Percentiles rank a stretch among this genome's conserved stretches.
These are phyloP conservation scores for Blastocystis sp. DNA, from an alignment of 352 stramenopile species.

Conservation along the genomic window DNA sequence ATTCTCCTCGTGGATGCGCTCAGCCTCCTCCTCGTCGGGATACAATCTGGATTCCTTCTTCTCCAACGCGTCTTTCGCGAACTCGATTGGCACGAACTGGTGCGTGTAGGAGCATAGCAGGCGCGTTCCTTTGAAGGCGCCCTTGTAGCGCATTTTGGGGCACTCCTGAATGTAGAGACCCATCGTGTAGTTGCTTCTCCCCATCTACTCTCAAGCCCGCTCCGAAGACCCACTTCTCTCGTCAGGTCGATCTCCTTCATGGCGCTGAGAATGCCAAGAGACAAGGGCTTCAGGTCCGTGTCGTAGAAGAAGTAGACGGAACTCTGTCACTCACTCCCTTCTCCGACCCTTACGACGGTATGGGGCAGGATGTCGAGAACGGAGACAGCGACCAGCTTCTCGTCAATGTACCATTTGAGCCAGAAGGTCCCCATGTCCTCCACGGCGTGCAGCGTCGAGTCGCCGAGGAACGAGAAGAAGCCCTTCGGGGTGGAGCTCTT, in stretches of 20 bases:
- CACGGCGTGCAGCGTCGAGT: neutral
- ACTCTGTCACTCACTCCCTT: neutral
- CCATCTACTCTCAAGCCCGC: neutral
- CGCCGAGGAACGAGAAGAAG: conserved; percentile 2
- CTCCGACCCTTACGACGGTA: neutral
- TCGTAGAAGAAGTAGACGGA: conserved; percentile 53
- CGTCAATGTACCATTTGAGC: conserved; percentile 53
- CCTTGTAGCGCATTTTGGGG: conserved; percentile 25
- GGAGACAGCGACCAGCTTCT: conserved; percentile 22
- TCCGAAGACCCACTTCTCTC: neutral
- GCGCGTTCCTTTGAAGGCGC: neutral
- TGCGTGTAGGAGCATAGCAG: neutral
- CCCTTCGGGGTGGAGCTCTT: neutral
- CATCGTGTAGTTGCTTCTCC: neutral
- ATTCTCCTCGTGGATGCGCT: neutral
- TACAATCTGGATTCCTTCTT: neutral
- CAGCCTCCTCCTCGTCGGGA: neutral
- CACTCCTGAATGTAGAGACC: conserved; percentile 36
- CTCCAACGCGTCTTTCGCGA: neutral
- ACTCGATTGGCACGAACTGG: neutral
- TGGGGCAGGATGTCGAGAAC: conserved; percentile 29
- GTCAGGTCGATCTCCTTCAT: conserved; percentile 41
- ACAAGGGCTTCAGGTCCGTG: neutral
- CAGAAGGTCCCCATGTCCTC: conserved; percentile 22
- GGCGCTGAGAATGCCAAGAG: conserved; percentile 1